Conservation (phyloP, 345 rosid genomes). For the Diplotaxis tenuifolia region DNA sequence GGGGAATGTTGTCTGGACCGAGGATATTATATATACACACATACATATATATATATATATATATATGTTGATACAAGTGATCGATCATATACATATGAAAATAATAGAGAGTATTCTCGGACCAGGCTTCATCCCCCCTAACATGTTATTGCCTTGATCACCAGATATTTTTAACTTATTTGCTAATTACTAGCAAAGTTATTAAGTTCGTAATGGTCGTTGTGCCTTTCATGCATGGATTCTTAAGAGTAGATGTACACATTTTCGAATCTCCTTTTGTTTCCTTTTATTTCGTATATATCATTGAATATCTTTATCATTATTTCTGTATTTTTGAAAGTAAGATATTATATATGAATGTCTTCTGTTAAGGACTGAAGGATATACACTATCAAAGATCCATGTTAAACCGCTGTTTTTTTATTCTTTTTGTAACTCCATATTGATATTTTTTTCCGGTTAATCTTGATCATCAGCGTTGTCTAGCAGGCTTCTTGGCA, state of each 20-base stretch:
- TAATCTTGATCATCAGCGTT: not conserved
- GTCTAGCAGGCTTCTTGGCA: not conserved
- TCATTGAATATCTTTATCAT: not conserved
- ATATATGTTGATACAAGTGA: not conserved
- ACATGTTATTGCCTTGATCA: constrained; percentile 35
- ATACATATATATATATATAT: not conserved
- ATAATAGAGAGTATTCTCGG: constrained; percentile 48
- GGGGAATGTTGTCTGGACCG: constrained; percentile 68
- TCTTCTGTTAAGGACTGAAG: not conserved
- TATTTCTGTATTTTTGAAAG: not conserved
- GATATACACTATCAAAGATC: constrained; percentile 5
- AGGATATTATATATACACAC: constrained; percentile 31
- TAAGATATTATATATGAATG: not conserved
- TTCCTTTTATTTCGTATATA: not conserved
- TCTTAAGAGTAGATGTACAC: not conserved
- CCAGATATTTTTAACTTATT: not conserved
- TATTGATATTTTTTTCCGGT: not conserved
- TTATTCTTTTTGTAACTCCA: not conserved
- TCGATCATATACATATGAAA: not conserved
- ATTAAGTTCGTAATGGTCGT: not conserved
- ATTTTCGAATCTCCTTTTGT: not conserved
- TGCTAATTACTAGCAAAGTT: not conserved
- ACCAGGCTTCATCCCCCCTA: constrained; percentile 96
- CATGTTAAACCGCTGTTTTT: not conserved
- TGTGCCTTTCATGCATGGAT: constrained; percentile 22